A percentile compares a stretch with the other conserved stretches of the same genome.
These are phyloP conservation scores for Pseudogymnoascus sp. DNA, from an alignment of 2,329 filamentous ascomycete genomes.

Conservation along the genomic window DNA sequence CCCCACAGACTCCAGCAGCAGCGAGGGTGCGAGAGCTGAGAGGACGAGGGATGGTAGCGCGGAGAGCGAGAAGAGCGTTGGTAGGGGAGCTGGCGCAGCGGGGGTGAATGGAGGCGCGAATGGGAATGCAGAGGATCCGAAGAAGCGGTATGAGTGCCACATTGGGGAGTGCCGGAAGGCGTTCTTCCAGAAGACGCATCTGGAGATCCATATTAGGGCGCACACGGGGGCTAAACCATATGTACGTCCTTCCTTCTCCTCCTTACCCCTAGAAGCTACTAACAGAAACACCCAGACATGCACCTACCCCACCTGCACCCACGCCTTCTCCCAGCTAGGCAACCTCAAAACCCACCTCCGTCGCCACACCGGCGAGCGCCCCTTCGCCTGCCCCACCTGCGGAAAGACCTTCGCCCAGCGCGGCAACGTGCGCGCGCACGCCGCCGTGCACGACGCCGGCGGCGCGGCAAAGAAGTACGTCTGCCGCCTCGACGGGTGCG, in stretches of 20 bases:
- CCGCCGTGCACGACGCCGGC: slow-evolving; percentile 59
- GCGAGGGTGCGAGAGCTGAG: neutral
- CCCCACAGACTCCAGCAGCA: too few relatives aligned
- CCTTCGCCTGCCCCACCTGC: slow-evolving; percentile 71
- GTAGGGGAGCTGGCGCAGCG: neutral
- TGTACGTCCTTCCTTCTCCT: slow-evolving; percentile 43
- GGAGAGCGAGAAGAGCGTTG: slow-evolving; percentile 16
- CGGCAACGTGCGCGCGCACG: slow-evolving; percentile 77
- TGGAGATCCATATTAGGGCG: slow-evolving; percentile 79
- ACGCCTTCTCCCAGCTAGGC: slow-evolving; percentile 79
- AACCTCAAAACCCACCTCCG: slow-evolving; percentile 89
- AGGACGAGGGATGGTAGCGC: slow-evolving; percentile 20
- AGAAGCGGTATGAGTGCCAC: slow-evolving; percentile 58
- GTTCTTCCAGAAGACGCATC: slow-evolving; percentile 86
- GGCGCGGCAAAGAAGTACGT: slow-evolving; percentile 63
- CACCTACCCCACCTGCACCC: slow-evolving; percentile 62
- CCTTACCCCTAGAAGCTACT: neutral
- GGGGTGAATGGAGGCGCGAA: neutral
- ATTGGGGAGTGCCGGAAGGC: slow-evolving; percentile 68
- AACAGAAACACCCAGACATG: slow-evolving; percentile 35
- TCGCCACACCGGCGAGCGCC: slow-evolving; percentile 79
- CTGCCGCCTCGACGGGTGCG: slow-evolving; percentile 75
- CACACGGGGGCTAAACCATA: slow-evolving; percentile 91
- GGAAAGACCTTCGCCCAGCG: slow-evolving; percentile 77
- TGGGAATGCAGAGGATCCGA: slow-evolving; percentile 14